Evolutionary conservation across 2,329 filamentous ascomycete genomes (phyloP), one percentile per base, ranked within the genome.

Genomic region (Aspergillus intermedius): DNA sequence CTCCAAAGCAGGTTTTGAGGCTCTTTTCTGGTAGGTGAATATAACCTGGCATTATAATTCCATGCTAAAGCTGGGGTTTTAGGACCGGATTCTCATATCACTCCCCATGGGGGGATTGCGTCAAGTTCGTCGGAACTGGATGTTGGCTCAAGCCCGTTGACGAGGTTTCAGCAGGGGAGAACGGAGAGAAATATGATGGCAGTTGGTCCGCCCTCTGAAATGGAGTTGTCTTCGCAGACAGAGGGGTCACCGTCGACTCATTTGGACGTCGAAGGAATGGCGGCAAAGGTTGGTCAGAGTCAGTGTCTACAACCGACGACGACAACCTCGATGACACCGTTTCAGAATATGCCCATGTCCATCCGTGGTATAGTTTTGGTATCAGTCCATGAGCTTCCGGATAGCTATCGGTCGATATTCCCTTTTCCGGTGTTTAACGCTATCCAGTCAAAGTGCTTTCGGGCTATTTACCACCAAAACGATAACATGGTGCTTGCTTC

Each of bases 401-500:
- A 91, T 66, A 79, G 78, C 34, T 81, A 89, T 55, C 80, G 82
- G 19, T 70, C 79, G 1, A 64, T 91, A 0, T 94, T 93, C 58
- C 77, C 82, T 0, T 93, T 86, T 55, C 77, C 82, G 1, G 67
- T 86, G 0, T 89, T 95, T 71, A 95, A 94, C 62, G 87, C 84
- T 5, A 78, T 91, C 0, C 88, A 94, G 60, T 93, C 88, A 0
- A 88, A 84, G 61, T 89, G 85, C 58, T 93, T 91, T 56, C 63
- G 76, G 0, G 64, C 75, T 0, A 76, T 87, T 0, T 91, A 87
- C 62, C 71, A 76, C 5, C 80, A 80, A 0, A 79, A 84, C 55
- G 79, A 89, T 63, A 95, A 94, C 54, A 74, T 93, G 12, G 86
- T 93, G 0, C 74, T 94, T 12, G 84, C 88, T 1, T 85, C 88